A percentile compares a stretch with the other conserved stretches of the same genome.
Evolutionary conservation across 2,329 filamentous ascomycete genomes (phyloP).

Genomic region (Penicillium vulpinum): DNA sequence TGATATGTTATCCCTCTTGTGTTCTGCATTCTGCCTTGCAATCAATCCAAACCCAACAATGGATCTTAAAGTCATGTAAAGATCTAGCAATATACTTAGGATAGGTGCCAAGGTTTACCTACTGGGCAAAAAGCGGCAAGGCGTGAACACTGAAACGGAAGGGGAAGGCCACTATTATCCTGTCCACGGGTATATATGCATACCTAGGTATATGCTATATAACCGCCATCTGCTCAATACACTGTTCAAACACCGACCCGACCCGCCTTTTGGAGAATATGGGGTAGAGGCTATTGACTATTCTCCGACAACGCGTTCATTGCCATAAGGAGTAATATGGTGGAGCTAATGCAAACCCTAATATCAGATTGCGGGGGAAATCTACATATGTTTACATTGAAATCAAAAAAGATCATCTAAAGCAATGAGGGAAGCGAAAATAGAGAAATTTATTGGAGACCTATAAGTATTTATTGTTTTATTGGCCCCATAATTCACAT

Average conservation of each 20-base stretch:
- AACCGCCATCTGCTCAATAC: neutral
- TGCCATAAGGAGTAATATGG: neutral
- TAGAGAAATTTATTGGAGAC: neutral
- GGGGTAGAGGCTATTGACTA: neutral
- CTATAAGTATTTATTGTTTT: neutral
- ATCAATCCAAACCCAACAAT: neutral
- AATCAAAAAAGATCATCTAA: neutral
- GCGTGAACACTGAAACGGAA: too few species aligned
- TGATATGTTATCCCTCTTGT: neutral
- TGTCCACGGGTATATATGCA: too few species aligned
- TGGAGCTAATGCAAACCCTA: neutral
- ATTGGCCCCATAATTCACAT: neutral
- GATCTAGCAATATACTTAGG: too few species aligned
- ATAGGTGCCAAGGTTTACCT: too few species aligned
- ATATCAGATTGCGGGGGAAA: neutral
- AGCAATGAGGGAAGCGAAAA: too few species aligned
- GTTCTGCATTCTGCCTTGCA: neutral
- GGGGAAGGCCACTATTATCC: too few species aligned
- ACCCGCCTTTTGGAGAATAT: neutral
- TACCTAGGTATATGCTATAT: too few species aligned
- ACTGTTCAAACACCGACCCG: neutral
- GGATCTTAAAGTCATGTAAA: neutral
- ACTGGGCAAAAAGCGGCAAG: too few species aligned
- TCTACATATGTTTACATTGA: too few species aligned
- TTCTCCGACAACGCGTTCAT: neutral